A percentile compares a stretch with the other conserved stretches of the same genome.
Conservation (phyloP, 352 stramenopile genomes). For the Globisporangium spinosum region DNA sequence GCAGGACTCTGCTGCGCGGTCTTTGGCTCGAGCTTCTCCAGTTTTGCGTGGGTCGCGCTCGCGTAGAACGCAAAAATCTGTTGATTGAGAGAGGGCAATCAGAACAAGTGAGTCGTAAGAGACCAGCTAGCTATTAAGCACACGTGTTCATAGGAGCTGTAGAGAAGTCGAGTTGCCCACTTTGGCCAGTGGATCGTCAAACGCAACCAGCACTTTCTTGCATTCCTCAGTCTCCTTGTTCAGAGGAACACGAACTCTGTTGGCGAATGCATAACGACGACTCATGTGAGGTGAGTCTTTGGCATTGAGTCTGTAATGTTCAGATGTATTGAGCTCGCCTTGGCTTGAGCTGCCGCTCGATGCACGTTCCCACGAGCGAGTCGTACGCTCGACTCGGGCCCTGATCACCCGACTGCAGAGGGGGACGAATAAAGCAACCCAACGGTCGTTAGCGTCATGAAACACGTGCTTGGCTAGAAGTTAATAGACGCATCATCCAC, state of each 20-base stretch:
- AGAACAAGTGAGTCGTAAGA: background rate
- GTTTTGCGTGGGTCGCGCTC: conserved; percentile 38
- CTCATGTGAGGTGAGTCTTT: too few species aligned
- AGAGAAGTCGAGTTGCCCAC: conserved; percentile 15
- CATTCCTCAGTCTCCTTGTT: conserved; percentile 61
- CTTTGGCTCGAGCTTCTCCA: conserved; percentile 68
- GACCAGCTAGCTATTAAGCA: too few species aligned
- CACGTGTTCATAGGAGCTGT: too few species aligned
- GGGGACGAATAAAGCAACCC: background rate
- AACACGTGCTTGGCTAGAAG: background rate
- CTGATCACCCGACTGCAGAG: conserved; percentile 43
- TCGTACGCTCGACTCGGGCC: conserved; percentile 53
- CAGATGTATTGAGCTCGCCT: conserved; percentile 15
- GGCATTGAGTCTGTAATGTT: too few species aligned
- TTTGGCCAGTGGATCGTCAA: conserved; percentile 62
- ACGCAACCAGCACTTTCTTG: conserved; percentile 47
- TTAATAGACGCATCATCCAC: conserved; percentile 16
- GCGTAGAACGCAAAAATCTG: conserved; percentile 66
- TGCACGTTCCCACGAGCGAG: conserved; percentile 55
- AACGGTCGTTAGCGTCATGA: background rate
- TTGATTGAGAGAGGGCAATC: background rate
- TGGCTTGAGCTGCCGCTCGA: conserved; percentile 68
- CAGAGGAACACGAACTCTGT: conserved; percentile 41
- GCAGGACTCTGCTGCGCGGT: conserved; percentile 36
- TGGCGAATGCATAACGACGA: background rate